Conservation (phyloP, 1,139 yeast genomes). For the Meyerozyma elateridarum region DNA sequence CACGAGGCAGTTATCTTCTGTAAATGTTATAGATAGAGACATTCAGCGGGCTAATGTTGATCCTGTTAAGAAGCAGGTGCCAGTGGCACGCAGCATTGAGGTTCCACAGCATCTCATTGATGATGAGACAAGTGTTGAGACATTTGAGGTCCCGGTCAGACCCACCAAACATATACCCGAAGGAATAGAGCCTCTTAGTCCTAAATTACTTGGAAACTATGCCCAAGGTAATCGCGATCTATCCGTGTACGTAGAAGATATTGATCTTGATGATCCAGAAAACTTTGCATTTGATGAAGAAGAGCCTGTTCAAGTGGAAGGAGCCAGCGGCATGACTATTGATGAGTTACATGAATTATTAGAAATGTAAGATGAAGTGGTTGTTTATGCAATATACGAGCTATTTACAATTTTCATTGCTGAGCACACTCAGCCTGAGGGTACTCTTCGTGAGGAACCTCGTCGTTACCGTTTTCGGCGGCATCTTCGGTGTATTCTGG, state of each 20-base stretch:
- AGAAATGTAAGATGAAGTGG: conserved; percentile 25
- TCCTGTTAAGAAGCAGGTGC: conserved; percentile 4
- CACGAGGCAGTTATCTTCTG: conserved; percentile 1
- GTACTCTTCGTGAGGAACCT: conserved; percentile 13
- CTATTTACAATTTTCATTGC: conserved; percentile 22
- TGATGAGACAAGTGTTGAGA: conserved; percentile 36
- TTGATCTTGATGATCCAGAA: conserved; percentile 9
- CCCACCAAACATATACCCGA: not conserved
- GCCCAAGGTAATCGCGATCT: too few relatives aligned
- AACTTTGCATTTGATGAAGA: conserved; percentile 15
- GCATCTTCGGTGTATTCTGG: conserved; percentile 33
- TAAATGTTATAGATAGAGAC: conserved; percentile 2
- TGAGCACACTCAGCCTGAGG: conserved; percentile 41
- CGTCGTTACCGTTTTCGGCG: conserved; percentile 7
- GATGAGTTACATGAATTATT: conserved; percentile 36
- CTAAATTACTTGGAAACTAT: not conserved
- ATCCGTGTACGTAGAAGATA: conserved; percentile 7
- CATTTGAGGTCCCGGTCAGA: conserved; percentile 22
- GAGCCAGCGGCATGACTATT: conserved; percentile 29
- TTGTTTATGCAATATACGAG: too few relatives aligned
- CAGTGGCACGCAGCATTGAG: conserved; percentile 9
- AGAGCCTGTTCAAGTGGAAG: conserved; percentile 11
- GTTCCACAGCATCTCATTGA: conserved; percentile 19
- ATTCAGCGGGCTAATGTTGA: conserved; percentile 2
- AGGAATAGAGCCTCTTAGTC: not conserved